A percentile compares a stretch with the other conserved stretches of the same genome.
These are phyloP conservation scores for Fusarium newnesense DNA, from an alignment of 2,329 filamentous ascomycete genomes.

Conservation along the genomic window DNA sequence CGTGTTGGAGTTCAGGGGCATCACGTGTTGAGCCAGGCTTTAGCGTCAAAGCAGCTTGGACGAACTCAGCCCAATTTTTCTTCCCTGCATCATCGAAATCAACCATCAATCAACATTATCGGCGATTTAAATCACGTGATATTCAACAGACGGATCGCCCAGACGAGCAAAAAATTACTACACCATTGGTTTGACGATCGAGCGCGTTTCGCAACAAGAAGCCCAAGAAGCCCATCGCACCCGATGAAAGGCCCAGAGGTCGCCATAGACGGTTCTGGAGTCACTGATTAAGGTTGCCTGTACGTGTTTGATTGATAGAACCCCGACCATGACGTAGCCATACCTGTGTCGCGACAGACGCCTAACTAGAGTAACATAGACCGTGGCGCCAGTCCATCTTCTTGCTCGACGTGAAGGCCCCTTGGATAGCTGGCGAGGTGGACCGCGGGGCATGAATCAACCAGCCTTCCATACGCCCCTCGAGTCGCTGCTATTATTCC, in stretches of 20 bases:
- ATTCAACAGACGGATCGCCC: slow-evolving; percentile 42
- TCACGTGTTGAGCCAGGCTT: slow-evolving; percentile 45
- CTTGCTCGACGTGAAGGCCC: slow-evolving; percentile 62
- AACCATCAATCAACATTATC: slow-evolving; percentile 33
- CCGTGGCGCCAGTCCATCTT: slow-evolving; percentile 67
- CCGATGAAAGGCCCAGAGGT: slow-evolving; percentile 46
- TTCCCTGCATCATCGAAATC: slow-evolving; percentile 46
- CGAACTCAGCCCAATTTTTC: slow-evolving; percentile 40
- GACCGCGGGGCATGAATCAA: slow-evolving; percentile 66
- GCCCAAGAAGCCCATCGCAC: slow-evolving; percentile 35
- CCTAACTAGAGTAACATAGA: slow-evolving; percentile 48
- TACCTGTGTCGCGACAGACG: slow-evolving; percentile 32
- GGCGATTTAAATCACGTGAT: slow-evolving; percentile 47
- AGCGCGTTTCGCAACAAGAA: slow-evolving; percentile 39
- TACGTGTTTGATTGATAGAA: slow-evolving; percentile 45
- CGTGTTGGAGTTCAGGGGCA: slow-evolving; percentile 40
- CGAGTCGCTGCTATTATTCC: slow-evolving; percentile 87
- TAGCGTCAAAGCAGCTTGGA: slow-evolving; percentile 35
- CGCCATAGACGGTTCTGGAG: slow-evolving; percentile 42
- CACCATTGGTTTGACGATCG: slow-evolving; percentile 30
- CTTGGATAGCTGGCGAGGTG: slow-evolving; percentile 67
- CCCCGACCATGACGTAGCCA: slow-evolving; percentile 44
- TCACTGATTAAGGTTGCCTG: slow-evolving; percentile 46
- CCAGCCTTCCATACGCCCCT: slow-evolving; percentile 79
- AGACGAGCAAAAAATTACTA: slow-evolving; percentile 41